Evolutionary conservation across 108 stramenopile species (phyloP), one percentile per base, ranked within the genome.

Genomic region (Fragilaria crotonensis): DNA sequence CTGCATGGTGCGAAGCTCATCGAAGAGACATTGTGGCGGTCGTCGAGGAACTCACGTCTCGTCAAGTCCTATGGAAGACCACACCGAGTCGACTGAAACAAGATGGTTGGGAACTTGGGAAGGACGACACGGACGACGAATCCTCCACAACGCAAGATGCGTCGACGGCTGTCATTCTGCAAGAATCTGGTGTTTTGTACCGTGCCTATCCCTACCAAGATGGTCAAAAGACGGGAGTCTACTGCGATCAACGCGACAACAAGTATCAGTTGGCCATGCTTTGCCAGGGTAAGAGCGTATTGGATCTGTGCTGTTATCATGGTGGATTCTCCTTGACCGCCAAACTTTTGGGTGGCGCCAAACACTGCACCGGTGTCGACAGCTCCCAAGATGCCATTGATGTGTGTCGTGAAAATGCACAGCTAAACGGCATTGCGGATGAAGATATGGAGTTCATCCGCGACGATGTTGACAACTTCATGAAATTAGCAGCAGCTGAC

Each of bases 141-240:
- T 27, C 32, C 7, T 11, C 21, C n/a, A n/a, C 2, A 2, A 18
- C 30, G 2, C 21, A 47, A 36, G 64, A 44, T 18, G 57, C 1
- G 17, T 30, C 18, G 19, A 71, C 59, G 4, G 77, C 65, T 17
- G 71, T 90, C 20, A 55, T 85, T 54, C 73, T 67, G 11, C 63
- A 45, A 31, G 94, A 97, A 66, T 73, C 76, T 64, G 86, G 87
- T 29, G 66, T 97, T 27, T 77, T 78, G 52, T 97, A 91, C 60
- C 51, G 73, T 25, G 83, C 85, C 0, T 81, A 78, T 45, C 87
- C 83, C 21, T 84, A 67, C 63, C 60, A 30, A 25, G 50, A 72
- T 32, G 94, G 90, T 4, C 97, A 98, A 63, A 98, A 98, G 74
- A 98, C 97, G 48, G 90, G 95, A 5, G 96, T 98, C 46, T 98